Base-by-base conservation (phyloP, 202 grass and related monocot genomes). In the Bolboschoenoplectus hybrid region DNA sequence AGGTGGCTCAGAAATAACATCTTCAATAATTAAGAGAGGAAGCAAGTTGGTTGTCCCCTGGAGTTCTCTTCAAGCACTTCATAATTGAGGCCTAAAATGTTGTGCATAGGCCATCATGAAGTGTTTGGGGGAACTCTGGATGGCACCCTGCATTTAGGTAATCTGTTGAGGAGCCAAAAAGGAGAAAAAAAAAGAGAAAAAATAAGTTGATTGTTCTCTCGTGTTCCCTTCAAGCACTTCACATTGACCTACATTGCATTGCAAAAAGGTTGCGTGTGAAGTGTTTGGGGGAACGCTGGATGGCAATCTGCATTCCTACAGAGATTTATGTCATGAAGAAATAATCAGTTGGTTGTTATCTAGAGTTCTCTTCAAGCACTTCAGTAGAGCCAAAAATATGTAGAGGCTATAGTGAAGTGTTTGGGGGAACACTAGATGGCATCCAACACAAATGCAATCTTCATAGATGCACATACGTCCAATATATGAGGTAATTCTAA, bases 291-390 rank as follows among this genome's bases (percentile, higher is more conserved):
- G 74, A 58, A 79, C 51, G 36, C 74, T 41, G 13, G 74, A 57
- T 79, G 13, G 14, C 14, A 56, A n/a, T 39, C 35, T 32, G n/a
- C 35, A 8, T 44, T 44, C 43, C 43, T 44, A 44, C 17, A 19
- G 1, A n/a, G n/a, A n/a, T n/a, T n/a, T n/a, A 51, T 75, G 14
- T 10, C 26, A 40, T 1, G 14, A 14, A 78, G 14, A 40, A 78
- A 9, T 6, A 8, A 58, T 17, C 2, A 58, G 52, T 10, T 32
- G 34, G 32, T 38, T 79, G 35, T 58, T 26, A 35, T 79, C 52
- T 79, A 13, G 74, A 57, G 74, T 79, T 79, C 52, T 34, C 50
- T 79, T 57, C 74, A 58, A 79, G 74, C 52, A 76, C 73, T 76
- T 76, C 73, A 68, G 26, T 68, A 40, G 65, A 40, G 65, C 36